Evolutionary conservation across 1,284 basidiomycete genomes (phyloP).

Genomic region (Vanrija sp.): DNA sequence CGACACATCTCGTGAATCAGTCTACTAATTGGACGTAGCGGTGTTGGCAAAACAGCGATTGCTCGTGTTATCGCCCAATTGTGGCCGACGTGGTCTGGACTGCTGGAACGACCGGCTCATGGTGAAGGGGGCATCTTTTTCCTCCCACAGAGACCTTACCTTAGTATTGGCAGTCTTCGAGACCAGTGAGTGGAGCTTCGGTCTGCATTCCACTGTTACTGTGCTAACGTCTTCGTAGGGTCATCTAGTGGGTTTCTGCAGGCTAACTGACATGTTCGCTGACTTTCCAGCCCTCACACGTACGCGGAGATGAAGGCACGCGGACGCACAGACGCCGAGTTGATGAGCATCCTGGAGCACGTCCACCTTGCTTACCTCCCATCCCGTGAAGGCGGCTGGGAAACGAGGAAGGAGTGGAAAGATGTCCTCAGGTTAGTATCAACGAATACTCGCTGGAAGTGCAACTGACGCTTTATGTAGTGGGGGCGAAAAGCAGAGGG

Average conservation of each 20-base stretch:
- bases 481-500: conserved; percentile 92
- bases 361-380: conserved; percentile 85
- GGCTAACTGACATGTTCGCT: neutral
- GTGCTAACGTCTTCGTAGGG: conserved; percentile 18
- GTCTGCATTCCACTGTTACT: neutral
- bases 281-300: conserved; percentile 70
- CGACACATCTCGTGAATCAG: no score
- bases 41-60: conserved; percentile 90
- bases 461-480: conserved; percentile 48
- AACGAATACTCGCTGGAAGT: neutral
- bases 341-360: conserved; percentile 68
- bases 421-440: conserved; percentile 63
- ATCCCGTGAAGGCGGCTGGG: conserved; percentile 82
- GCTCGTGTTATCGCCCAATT: conserved; percentile 85
- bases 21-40: conserved; percentile 53
- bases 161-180: conserved; percentile 77
- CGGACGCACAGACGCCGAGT: conserved; percentile 63
- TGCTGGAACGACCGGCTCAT: conserved; percentile 51
- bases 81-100: conserved; percentile 61
- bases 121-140: conserved; percentile 67
- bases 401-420: conserved; percentile 90
- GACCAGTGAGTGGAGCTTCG: conserved; percentile 64
- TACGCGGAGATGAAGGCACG: conserved; percentile 68
- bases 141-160: conserved; percentile 87
- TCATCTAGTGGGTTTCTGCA: conserved; percentile 38